These are phyloP conservation scores for Quercus ilex DNA, from an alignment of 306 rosid species.

Conservation along the genomic window DNA sequence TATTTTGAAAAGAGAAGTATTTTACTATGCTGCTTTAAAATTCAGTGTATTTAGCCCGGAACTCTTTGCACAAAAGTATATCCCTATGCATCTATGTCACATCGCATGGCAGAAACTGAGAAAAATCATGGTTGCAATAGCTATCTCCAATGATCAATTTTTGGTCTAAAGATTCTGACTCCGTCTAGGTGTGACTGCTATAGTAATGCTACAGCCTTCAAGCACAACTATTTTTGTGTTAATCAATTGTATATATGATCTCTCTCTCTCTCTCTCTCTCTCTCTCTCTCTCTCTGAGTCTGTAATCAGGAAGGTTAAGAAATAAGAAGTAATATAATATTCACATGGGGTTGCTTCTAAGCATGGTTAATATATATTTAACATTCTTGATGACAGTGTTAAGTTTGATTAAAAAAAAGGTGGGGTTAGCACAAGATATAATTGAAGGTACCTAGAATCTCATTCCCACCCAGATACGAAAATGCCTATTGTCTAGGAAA, in stretches of 20 bases:
- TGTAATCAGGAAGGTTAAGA: constrained; percentile 4
- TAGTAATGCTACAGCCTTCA: too few species aligned
- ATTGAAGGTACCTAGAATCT: constrained; percentile 18
- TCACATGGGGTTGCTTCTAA: background rate
- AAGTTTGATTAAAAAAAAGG: background rate
- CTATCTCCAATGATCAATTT: background rate
- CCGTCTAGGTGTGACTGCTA: too few species aligned
- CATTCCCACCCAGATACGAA: constrained; percentile 11
- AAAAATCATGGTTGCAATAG: background rate
- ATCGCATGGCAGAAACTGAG: background rate
- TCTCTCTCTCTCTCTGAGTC: background rate
- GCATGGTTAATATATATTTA: background rate
- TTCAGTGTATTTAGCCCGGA: too few species aligned
- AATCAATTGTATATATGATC: too few species aligned
- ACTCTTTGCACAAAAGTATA: background rate
- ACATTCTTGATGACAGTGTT: constrained; percentile 6
- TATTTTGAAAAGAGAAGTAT: too few species aligned
- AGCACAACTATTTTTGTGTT: too few species aligned
- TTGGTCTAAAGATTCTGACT: background rate
- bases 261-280: background rate
- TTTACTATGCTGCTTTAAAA: accelerated
- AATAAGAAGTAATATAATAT: background rate
- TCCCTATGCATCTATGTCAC: background rate
- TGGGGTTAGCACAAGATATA: background rate
- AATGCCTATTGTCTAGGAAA: constrained; percentile 4